These are phyloP conservation scores for Globisporangium nunn DNA, from an alignment of 352 stramenopile species.

Conservation along the genomic window DNA sequence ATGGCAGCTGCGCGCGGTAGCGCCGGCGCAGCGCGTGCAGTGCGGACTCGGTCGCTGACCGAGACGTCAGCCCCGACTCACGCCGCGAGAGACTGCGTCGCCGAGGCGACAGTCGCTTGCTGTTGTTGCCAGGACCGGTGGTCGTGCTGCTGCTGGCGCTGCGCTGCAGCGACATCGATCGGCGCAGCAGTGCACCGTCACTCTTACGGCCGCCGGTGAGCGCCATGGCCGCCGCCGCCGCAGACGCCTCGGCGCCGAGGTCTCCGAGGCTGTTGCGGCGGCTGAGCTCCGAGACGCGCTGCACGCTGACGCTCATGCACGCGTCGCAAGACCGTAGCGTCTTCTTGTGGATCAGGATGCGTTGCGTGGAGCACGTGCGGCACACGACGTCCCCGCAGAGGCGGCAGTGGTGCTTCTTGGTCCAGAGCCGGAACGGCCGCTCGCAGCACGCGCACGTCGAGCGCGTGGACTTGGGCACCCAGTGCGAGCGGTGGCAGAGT, in stretches of 20 bases:
- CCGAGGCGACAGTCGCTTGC: neutral
- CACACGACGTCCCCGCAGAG: slow-evolving; percentile 78
- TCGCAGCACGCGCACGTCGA: slow-evolving; percentile 59
- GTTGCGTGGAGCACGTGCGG: slow-evolving; percentile 58
- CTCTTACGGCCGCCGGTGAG: slow-evolving; percentile 9
- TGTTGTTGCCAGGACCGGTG: neutral
- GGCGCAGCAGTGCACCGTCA: slow-evolving; percentile 13
- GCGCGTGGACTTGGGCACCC: slow-evolving; percentile 67
- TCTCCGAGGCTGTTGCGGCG: slow-evolving; percentile 33
- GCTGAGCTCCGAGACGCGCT: slow-evolving; percentile 30
- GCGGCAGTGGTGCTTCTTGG: slow-evolving; percentile 69
- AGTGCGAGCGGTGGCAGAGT: slow-evolving; percentile 68
- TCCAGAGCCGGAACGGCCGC: slow-evolving; percentile 51
- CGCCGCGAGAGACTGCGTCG: neutral
- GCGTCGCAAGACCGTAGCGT: slow-evolving; percentile 70
- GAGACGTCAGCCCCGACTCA: neutral
- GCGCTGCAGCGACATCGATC: slow-evolving; percentile 6
- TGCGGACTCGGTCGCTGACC: neutral
- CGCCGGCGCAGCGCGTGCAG: slow-evolving; percentile 11
- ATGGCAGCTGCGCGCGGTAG: slow-evolving; percentile 24
- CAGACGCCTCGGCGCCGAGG: slow-evolving; percentile 16
- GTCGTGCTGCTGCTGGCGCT: neutral
- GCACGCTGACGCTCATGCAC: slow-evolving; percentile 60
- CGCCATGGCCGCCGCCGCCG: slow-evolving; percentile 1
- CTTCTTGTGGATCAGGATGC: slow-evolving; percentile 67